Base-by-base conservation (phyloP, 371 early-diverging fungal species). In the Mucor velutinosus region DNA sequence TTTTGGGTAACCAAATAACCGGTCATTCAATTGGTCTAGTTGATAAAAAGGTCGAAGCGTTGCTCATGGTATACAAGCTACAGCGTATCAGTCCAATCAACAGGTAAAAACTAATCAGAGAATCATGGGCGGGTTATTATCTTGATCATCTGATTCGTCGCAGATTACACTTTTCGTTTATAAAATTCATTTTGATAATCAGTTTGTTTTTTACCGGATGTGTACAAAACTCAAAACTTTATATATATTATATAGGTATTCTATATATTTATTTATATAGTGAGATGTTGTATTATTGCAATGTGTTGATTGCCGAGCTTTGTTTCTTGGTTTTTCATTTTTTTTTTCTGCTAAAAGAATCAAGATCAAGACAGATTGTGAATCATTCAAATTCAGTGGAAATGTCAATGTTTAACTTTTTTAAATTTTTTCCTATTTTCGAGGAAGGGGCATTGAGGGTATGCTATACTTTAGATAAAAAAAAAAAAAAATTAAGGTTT, bases 1-100 rank as follows among this genome's bases (percentile, higher is more conserved):
- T 64, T 64, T 64, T 57, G 56, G 41, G 65, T 64, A 64, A 64
- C 65, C 29, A 27, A 30, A 57, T 21, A 17, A 37, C 35, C 62
- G 57, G 58, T 47, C 29, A 10, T 45, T 65, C n/a, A 58, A 56
- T 60, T 45, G 45, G 45, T n/a, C 5, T 45, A 45, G 19, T 17
- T 19, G 45, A 45, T 45, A 45, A 45, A 45, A 45, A 45, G 45
- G 45, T 45, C 45, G 45, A 45, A 45, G 45, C 45, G 45, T 45
- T 45, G 45, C 19, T 45, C 25, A 51, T 51, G 51, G 21, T 47
- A 51, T 51, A 51, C 51, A 51, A 51, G 45, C 19, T 45, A 17
- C 45, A 45, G 45, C 51, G 23, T 51, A 51, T 51, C 25, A 51
- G 25, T 25, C 51, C 51, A 51, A 51, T 51, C 51, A 51, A 51